Percentiles rank a stretch among this genome's conserved stretches.
phyloP scores from a whole-genome alignment of 768 basidiomycete species.

The Fomitopsis serialis region DNA sequence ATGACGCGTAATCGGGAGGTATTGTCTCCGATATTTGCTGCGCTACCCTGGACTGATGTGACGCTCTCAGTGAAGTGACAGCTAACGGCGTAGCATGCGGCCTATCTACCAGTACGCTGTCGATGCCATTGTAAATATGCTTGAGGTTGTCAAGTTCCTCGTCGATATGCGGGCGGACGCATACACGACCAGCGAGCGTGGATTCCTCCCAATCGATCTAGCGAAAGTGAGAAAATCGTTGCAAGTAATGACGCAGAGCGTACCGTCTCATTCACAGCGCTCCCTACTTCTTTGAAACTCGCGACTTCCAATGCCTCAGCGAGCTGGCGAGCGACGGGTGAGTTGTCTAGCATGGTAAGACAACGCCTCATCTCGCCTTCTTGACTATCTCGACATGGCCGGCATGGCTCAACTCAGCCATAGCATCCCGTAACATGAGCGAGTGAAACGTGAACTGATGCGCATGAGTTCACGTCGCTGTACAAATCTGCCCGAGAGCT shows the following conservation, averaged over 20 bases:
- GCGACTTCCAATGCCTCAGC: conserved; percentile 49
- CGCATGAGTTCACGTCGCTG: not conserved
- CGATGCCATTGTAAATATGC: conserved; percentile 80
- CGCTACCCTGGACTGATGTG: conserved; percentile 73
- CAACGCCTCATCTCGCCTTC: conserved; percentile 37
- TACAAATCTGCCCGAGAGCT: too few species aligned
- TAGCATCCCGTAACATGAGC: conserved; percentile 67
- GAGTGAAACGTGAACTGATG: conserved; percentile 72
- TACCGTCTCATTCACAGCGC: conserved; percentile 66
- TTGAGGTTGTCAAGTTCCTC: conserved; percentile 82
- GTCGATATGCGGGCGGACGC: conserved; percentile 74
- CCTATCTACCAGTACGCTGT: conserved; percentile 73
- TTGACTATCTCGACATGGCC: conserved; percentile 50
- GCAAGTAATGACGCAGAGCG: too few species aligned
- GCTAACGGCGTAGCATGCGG: conserved; percentile 18
- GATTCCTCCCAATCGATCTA: conserved; percentile 97
- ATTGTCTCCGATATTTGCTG: conserved; percentile 59
- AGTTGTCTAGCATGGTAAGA: not conserved
- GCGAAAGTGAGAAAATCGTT: too few species aligned
- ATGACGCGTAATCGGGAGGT: conserved; percentile 54
- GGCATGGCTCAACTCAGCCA: conserved; percentile 56
- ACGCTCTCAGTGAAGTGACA: not conserved
- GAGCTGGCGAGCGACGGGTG: conserved; percentile 38
- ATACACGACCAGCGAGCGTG: conserved; percentile 55
- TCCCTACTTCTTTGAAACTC: conserved; percentile 64